Conservation (phyloP, 306 rosid species). For the Pyrus bretschneideri region DNA sequence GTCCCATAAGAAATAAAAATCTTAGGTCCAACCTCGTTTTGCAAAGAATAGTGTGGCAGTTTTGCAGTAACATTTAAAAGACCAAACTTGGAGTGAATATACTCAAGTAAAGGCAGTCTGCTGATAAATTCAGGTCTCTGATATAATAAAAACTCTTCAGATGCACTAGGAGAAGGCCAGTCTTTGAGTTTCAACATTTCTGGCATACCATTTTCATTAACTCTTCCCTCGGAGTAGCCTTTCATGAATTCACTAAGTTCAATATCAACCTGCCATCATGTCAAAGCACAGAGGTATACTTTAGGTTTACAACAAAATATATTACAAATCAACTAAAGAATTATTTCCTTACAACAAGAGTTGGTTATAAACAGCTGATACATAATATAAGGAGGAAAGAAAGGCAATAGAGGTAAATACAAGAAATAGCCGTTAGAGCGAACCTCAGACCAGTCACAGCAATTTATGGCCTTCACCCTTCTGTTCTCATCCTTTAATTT, state of each 20-base stretch:
- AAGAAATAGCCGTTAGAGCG: slow-evolving; percentile 4
- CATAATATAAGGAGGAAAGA: background rate
- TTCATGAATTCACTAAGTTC: slow-evolving; percentile 71
- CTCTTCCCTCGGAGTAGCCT: slow-evolving; percentile 67
- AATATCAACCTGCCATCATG: slow-evolving; percentile 56
- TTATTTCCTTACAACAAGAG: slow-evolving; percentile 7
- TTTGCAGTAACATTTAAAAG: slow-evolving; percentile 98
- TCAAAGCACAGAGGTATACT: slow-evolving; percentile 19
- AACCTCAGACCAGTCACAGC: slow-evolving; percentile 89
- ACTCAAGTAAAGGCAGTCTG: slow-evolving; percentile 91
- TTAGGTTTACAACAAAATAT: background rate
- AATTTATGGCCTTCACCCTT: slow-evolving; percentile 71
- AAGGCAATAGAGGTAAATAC: background rate
- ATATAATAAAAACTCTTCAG: slow-evolving; percentile 88
- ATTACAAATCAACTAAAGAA: slow-evolving; percentile 3
- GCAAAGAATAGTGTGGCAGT: slow-evolving; percentile 95
- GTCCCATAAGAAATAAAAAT: slow-evolving; percentile 79
- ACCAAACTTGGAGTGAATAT: slow-evolving; percentile 97
- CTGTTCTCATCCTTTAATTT: slow-evolving; percentile 60
- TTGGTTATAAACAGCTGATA: slow-evolving; percentile 3
- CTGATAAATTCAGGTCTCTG: slow-evolving; percentile 95
- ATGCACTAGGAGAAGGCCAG: slow-evolving; percentile 95
- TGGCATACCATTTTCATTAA: slow-evolving; percentile 67
- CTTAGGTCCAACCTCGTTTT: slow-evolving; percentile 96
- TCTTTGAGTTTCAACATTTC: slow-evolving; percentile 76